A percentile compares a stretch with the other conserved stretches of the same genome.
Evolutionary conservation across 495 filamentous ascomycete genomes (phyloP).

Genomic region (Penicillium malachiteum): DNA sequence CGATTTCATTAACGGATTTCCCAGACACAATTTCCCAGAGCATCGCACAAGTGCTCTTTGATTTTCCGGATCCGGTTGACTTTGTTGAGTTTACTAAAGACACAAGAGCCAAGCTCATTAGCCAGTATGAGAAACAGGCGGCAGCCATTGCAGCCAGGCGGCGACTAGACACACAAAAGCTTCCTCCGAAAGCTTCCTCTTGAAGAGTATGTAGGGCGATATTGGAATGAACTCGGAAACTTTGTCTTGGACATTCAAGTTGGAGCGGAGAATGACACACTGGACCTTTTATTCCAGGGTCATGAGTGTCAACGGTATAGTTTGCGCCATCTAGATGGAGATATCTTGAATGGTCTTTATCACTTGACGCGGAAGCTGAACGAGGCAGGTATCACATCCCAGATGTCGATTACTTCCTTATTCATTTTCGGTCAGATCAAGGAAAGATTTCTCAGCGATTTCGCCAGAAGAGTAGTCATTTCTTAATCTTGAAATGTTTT

Average conservation of each 20-base stretch:
- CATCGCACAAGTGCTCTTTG: not conserved
- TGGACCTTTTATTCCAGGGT: not conserved
- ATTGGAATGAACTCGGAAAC: too few relatives aligned
- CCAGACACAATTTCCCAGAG: too few relatives aligned
- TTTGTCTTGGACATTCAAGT: too few relatives aligned
- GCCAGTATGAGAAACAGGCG: not conserved
- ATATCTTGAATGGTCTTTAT: not conserved
- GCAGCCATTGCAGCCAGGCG: too few relatives aligned
- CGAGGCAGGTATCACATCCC: not conserved
- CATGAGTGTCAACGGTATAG: not conserved
- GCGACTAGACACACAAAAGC: too few relatives aligned
- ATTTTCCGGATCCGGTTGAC: not conserved
- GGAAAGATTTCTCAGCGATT: too few relatives aligned
- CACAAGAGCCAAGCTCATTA: not conserved
- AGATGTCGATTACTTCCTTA: not conserved
- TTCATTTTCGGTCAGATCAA: not conserved
- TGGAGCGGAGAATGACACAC: too few relatives aligned
- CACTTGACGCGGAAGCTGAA: not conserved
- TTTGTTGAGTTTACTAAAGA: not conserved
- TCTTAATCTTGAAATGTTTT: too few relatives aligned
- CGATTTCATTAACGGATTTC: not conserved
- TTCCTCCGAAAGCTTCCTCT: too few relatives aligned
- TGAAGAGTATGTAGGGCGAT: too few relatives aligned
- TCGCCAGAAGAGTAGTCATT: too few relatives aligned
- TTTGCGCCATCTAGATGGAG: not conserved